Evolutionary conservation across 805 yeast genomes (phyloP).

Genomic region (Candida wancherniae): DNA sequence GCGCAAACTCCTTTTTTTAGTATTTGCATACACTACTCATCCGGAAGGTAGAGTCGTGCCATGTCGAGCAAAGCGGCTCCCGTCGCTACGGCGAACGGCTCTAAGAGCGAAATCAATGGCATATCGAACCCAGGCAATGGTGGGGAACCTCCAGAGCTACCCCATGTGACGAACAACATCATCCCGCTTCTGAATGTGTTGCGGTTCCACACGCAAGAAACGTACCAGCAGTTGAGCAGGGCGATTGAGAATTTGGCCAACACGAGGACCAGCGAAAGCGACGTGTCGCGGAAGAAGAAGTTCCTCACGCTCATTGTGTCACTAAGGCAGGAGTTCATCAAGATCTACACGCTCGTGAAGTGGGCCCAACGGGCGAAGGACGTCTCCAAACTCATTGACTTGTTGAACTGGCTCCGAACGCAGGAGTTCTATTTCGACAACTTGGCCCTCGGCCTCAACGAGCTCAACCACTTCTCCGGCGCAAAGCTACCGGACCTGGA

Average conservation of each 20-base stretch:
- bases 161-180: slow-evolving; percentile 70
- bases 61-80: no score
- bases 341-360: slow-evolving; percentile 78
- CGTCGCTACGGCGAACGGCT: no score
- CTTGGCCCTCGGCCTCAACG: slow-evolving; percentile 60
- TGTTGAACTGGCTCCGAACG: slow-evolving; percentile 80
- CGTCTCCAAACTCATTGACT: slow-evolving; percentile 72
- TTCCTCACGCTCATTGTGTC: slow-evolving; percentile 65
- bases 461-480: slow-evolving; percentile 67
- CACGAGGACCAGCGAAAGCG: slow-evolving; percentile 44
- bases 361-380: slow-evolving; percentile 79
- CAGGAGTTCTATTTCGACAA: slow-evolving; percentile 65
- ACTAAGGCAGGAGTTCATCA: slow-evolving; percentile 77
- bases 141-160: slow-evolving; percentile 41
- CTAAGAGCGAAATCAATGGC: no score
- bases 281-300: slow-evolving; percentile 59
- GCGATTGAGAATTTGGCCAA: slow-evolving; percentile 55
- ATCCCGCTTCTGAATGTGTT: slow-evolving; percentile 59
- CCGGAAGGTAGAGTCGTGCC: no score
- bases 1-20: no score
- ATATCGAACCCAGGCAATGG: no score
- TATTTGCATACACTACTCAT: no score
- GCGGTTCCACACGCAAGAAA: slow-evolving; percentile 52
- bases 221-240: slow-evolving; percentile 59
- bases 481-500: slow-evolving; percentile 95